Conservation (phyloP, 2,329 filamentous ascomycete species). For the Penicillium sp. region DNA sequence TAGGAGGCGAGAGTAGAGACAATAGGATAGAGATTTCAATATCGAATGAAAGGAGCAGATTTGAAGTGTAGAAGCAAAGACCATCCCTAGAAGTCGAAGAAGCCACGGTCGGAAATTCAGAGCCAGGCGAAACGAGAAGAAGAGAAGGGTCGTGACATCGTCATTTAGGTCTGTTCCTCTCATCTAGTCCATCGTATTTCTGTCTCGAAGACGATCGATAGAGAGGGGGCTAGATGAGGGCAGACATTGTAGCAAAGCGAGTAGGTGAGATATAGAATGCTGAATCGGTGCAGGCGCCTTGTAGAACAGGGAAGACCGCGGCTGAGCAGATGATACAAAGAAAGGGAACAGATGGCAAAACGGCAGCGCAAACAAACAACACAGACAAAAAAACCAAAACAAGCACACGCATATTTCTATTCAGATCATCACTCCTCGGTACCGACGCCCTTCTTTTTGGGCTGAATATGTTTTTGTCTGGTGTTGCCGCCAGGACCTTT, state of each 20-base stretch:
- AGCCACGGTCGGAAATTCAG: constrained; percentile 19
- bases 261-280: constrained; percentile 1
- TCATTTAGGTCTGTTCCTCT: constrained; percentile 21
- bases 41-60: constrained; percentile 6
- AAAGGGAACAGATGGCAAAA: neutral
- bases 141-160: constrained; percentile 36
- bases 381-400: constrained; percentile 2
- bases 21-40: neutral
- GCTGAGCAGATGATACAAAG: constrained; percentile 11
- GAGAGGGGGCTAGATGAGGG: neutral
- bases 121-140: constrained; percentile 21
- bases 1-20: neutral
- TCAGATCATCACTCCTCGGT: constrained; percentile 28
- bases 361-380: constrained; percentile 4
- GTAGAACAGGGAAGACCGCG: neutral
- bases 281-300: neutral
- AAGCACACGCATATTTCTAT: constrained; percentile 15
- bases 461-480: constrained; percentile 40
- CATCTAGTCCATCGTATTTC: neutral
- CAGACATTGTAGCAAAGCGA: constrained; percentile 5
- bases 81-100: constrained; percentile 26
- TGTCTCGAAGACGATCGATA: neutral
- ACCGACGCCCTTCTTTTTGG: constrained; percentile 42
- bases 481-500: constrained; percentile 21
- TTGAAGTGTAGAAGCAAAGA: constrained; percentile 16